phyloP scores from a whole-genome alignment of 148 eudicot species.

The Beta vulgaris region DNA sequence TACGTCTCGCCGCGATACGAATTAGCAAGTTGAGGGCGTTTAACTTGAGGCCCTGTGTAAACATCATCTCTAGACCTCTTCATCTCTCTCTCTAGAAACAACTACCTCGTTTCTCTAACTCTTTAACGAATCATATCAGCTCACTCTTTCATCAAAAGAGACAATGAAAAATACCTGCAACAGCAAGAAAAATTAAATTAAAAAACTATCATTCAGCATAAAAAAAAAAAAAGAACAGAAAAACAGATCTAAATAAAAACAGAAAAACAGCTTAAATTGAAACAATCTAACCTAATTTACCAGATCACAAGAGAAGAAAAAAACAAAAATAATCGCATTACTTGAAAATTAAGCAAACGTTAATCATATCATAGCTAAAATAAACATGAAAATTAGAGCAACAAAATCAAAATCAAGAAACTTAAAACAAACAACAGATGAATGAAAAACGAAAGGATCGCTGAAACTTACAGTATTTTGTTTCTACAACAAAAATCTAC shows the following conservation, averaged over 20 bases:
- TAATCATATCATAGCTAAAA: conserved; percentile 16
- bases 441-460: conserved; percentile 2
- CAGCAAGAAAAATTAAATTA: conserved; percentile 17
- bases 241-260: conserved; percentile 43
- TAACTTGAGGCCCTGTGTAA: conserved; percentile 50
- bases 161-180: conserved; percentile 29
- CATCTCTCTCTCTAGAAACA: conserved; percentile 34
- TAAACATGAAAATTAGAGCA: conserved; percentile 5
- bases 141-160: conserved; percentile 20
- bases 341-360: conserved; percentile 41
- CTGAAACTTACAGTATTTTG: neutral
- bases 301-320: conserved; percentile 22
- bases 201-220: conserved; percentile 22
- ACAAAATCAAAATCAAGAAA: conserved; percentile 9
- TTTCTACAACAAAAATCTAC: neutral
- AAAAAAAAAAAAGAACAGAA: conserved; percentile 5
- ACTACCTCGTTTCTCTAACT: conserved; percentile 14
- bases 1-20: conserved; percentile 60
- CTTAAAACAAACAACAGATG: neutral
- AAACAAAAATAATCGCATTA: conserved; percentile 18
- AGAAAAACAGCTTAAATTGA: conserved; percentile 16
- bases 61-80: conserved; percentile 75
- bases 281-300: neutral
- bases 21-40: conserved; percentile 54
- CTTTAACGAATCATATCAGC: conserved; percentile 28